phyloP scores from a whole-genome alignment of 2,329 filamentous ascomycete species.

The Daldinia sp. region DNA sequence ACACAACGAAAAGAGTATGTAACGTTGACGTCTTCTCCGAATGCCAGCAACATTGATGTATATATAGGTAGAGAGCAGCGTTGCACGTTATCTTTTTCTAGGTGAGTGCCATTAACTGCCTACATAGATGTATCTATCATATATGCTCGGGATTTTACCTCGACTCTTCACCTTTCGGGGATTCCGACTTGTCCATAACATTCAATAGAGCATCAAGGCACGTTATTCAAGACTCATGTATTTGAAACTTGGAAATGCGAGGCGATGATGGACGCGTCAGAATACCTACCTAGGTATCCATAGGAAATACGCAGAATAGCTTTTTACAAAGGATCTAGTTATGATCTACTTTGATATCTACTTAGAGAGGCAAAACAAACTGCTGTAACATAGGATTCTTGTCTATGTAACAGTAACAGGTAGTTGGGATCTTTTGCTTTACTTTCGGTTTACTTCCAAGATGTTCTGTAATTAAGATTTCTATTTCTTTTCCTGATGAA shows the following conservation, averaged over 20 bases:
- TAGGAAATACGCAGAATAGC: neutral
- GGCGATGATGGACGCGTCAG: neutral
- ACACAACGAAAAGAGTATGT: neutral
- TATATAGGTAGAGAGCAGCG: neutral
- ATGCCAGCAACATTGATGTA: neutral
- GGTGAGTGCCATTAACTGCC: too few relatives aligned
- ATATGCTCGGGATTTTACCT: neutral
- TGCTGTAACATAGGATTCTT: constrained; percentile 1
- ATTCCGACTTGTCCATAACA: neutral
- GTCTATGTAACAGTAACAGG: neutral
- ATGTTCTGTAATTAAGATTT: constrained; percentile 2
- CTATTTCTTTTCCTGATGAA: constrained; percentile 7
- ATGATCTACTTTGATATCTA: constrained; percentile 4
- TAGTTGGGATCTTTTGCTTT: neutral
- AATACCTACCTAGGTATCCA: neutral
- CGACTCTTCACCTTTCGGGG: neutral
- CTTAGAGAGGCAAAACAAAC: constrained; percentile 4
- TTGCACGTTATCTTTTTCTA: neutral
- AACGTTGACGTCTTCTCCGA: neutral
- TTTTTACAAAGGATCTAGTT: neutral
- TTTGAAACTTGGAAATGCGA: neutral
- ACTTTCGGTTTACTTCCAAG: neutral
- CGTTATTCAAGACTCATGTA: neutral
- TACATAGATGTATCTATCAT: neutral
- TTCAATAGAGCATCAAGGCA: neutral